Conservation (phyloP, 2,329 filamentous ascomycete genomes). For the Aspergillus sp. region DNA sequence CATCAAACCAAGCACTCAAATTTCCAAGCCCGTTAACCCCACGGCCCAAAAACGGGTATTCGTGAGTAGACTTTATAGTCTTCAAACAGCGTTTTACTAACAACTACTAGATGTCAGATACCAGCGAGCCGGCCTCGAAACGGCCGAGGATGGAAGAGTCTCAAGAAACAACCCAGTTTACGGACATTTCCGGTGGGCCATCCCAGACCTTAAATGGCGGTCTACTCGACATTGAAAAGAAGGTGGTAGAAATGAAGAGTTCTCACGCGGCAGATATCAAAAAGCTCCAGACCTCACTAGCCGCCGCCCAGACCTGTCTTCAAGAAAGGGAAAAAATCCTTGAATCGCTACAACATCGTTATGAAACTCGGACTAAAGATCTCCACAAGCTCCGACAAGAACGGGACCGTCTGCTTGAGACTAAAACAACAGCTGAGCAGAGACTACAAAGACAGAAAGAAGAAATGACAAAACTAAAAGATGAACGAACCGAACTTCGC, state of each 20-base stretch:
- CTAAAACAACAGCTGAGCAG: conserved; percentile 34
- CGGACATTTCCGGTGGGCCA: conserved; percentile 37
- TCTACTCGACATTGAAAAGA: conserved; percentile 34
- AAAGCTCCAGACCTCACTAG: conserved; percentile 34
- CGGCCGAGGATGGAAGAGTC: conserved; percentile 41
- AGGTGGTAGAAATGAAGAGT: conserved; percentile 36
- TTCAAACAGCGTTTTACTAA: conserved; percentile 19
- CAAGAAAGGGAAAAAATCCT: conserved; percentile 40
- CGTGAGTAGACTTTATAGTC: conserved; percentile 28
- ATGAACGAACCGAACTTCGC: conserved; percentile 43
- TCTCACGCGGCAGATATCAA: conserved; percentile 38
- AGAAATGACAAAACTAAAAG: conserved; percentile 46
- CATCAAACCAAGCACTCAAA: conserved; percentile 3
- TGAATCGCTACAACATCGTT: conserved; percentile 48
- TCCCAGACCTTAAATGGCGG: conserved; percentile 38
- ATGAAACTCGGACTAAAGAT: conserved; percentile 46
- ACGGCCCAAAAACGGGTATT: conserved; percentile 36
- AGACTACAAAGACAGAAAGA: conserved; percentile 41
- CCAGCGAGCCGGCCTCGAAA: conserved; percentile 38
- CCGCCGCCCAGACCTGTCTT: conserved; percentile 32
- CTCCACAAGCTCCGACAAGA: conserved; percentile 44
- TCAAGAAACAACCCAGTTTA: conserved; percentile 44
- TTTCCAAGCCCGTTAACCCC: neutral
- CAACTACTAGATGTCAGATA: conserved; percentile 37
- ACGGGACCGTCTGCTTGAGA: conserved; percentile 38